phyloP scores from a whole-genome alignment of 1,284 basidiomycete species.

The Puccinia horiana region DNA sequence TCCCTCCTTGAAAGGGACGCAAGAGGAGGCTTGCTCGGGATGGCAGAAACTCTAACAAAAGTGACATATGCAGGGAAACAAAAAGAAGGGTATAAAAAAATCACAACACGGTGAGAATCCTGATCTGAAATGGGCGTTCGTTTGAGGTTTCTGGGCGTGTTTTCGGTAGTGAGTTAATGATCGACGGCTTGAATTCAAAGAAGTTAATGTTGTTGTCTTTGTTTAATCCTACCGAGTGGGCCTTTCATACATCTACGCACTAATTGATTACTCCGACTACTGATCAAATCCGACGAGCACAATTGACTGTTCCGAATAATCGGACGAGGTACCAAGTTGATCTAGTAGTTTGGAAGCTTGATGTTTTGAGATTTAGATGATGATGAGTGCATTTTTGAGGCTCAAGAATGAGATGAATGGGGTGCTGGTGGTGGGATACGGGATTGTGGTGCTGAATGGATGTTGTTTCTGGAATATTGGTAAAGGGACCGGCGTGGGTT shows the following conservation, averaged over 20 bases:
- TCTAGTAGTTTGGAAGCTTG: conserved; percentile 36
- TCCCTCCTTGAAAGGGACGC: no score
- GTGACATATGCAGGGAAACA: neutral
- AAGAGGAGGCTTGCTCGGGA: no score
- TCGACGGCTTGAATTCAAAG: neutral
- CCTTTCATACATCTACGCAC: conserved; percentile 44
- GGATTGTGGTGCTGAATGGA: no score
- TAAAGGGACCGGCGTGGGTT: no score
- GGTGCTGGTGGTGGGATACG: no score
- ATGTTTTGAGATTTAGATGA: no score
- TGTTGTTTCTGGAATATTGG: no score
- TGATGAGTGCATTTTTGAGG: no score
- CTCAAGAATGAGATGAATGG: no score
- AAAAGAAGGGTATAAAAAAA: neutral
- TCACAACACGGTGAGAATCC: neutral
- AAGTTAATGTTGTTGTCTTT: conserved; percentile 29
- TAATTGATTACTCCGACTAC: conserved; percentile 29
- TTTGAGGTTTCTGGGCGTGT: neutral
- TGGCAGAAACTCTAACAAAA: neutral
- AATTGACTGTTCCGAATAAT: neutral
- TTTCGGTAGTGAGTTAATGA: neutral
- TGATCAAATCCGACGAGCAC: neutral
- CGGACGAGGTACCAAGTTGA: neutral
- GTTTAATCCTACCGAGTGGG: conserved; percentile 39
- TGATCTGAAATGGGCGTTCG: neutral